phyloP scores from a whole-genome alignment of 1,284 basidiomycete species.

The Phellinidium pouzarii region DNA sequence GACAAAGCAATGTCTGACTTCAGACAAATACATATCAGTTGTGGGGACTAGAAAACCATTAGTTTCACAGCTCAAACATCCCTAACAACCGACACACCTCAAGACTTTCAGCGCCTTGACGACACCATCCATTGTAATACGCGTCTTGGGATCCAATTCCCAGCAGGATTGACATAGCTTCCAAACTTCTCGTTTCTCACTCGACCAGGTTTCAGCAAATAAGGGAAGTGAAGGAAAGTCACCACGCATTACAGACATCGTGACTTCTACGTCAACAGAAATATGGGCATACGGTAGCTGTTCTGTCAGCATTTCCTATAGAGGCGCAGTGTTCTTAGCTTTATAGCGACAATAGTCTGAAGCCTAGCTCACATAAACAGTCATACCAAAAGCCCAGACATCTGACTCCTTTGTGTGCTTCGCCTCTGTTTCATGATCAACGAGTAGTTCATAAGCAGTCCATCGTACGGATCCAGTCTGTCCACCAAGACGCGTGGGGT shows the following conservation, averaged over 20 bases:
- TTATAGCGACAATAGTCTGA: no score
- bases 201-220: neutral
- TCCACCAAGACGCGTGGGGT: neutral
- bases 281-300: neutral
- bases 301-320: constrained; percentile 2
- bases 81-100: neutral
- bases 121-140: neutral
- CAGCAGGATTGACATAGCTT: neutral
- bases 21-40: no score
- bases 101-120: neutral
- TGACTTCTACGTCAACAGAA: neutral
- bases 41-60: no score
- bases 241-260: neutral
- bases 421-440: neutral
- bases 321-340: neutral
- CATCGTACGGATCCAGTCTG: constrained; percentile 3
- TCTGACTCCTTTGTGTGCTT: constrained; percentile 4
- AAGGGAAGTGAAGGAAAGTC: neutral
- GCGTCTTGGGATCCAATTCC: neutral
- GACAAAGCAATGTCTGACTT: no score
- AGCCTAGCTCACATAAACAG: constrained; percentile 2
- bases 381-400: constrained; percentile 16
- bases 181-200: neutral
- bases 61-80: no score
- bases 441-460: constrained; percentile 2